Evolutionary conservation across 208 protist genomes (phyloP).

Genomic region (Leishmania aethiopica): DNA sequence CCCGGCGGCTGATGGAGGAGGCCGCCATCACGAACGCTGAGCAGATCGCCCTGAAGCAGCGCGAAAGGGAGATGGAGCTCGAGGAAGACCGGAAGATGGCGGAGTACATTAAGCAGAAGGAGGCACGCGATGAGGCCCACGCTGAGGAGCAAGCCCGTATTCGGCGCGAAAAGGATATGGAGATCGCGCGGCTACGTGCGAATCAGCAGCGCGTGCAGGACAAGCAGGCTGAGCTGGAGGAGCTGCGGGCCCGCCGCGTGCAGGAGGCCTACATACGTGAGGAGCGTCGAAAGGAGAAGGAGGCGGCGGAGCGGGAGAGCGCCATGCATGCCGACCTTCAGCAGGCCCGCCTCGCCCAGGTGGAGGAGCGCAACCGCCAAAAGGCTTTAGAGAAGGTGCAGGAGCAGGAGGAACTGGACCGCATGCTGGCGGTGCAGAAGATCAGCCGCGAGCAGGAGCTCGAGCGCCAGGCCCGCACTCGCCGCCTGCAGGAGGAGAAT

Average conservation of each 20-base stretch:
- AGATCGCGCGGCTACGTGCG: conserved; percentile 87
- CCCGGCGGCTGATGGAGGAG: conserved; percentile 89
- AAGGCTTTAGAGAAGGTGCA: conserved; percentile 59
- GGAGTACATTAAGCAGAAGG: conserved; percentile 87
- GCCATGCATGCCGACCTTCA: conserved; percentile 80
- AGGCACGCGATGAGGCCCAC: conserved; percentile 85
- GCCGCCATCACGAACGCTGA: conserved; percentile 93
- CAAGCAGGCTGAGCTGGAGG: conserved; percentile 92
- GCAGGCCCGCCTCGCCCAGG: conserved; percentile 77
- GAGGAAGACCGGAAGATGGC: conserved; percentile 91
- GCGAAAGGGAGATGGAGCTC: conserved; percentile 64
- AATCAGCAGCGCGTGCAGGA: conserved; percentile 92
- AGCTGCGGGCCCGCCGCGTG: conserved; percentile 88
- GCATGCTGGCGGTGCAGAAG: conserved; percentile 85
- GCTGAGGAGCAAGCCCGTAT: conserved; percentile 87
- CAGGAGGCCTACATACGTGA: conserved; percentile 90
- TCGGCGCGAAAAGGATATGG: conserved; percentile 87
- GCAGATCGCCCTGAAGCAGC: conserved; percentile 91
- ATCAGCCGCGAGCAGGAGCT: conserved; percentile 78
- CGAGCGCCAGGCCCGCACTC: conserved; percentile 53
- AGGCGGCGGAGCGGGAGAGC: conserved; percentile 57
- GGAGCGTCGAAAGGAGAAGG: conserved; percentile 77
- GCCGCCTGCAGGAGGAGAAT: conserved; percentile 81
- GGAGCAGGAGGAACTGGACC: conserved; percentile 88
- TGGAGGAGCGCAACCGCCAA: conserved; percentile 70